Evolutionary conservation across 352 stramenopile genomes (phyloP).

Genomic region (Phytophthora constricta): DNA sequence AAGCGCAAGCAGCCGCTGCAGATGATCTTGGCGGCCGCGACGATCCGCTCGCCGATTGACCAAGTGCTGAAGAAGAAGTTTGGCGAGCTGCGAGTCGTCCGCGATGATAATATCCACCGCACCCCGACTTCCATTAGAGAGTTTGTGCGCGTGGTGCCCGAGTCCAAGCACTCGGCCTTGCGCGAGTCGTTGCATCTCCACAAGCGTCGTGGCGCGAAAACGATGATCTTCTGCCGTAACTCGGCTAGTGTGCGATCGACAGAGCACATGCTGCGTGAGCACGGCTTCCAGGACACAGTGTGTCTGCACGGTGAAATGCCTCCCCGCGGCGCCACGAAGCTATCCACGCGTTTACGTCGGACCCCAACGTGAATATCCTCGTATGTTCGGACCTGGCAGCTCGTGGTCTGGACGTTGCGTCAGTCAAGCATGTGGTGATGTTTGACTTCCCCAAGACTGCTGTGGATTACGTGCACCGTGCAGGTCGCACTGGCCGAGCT

Average conservation of each 20-base stretch:
- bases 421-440: slow-evolving; percentile 92
- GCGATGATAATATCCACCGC: slow-evolving; percentile 72
- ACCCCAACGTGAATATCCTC: slow-evolving; percentile 68
- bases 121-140: slow-evolving; percentile 64
- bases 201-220: slow-evolving; percentile 51
- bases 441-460: slow-evolving; percentile 94
- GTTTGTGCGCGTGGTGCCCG: slow-evolving; percentile 67
- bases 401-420: slow-evolving; percentile 91
- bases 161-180: slow-evolving; percentile 75
- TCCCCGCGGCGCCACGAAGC: slow-evolving; percentile 55
- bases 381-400: slow-evolving; percentile 94
- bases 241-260: slow-evolving; percentile 75
- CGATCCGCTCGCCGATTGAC: slow-evolving; percentile 71
- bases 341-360: slow-evolving; percentile 60
- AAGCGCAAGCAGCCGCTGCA: slow-evolving; percentile 68
- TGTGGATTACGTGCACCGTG: slow-evolving; percentile 94
- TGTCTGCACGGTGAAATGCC: slow-evolving; percentile 87
- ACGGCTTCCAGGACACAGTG: slow-evolving; percentile 57
- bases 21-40: slow-evolving; percentile 77
- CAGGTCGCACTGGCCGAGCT: slow-evolving; percentile 70
- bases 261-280: slow-evolving; percentile 85
- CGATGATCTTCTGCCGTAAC: slow-evolving; percentile 83
- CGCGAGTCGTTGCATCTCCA: slow-evolving; percentile 60
- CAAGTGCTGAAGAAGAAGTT: slow-evolving; percentile 79
- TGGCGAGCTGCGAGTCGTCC: slow-evolving; percentile 62